Conservation (phyloP, 1,139 yeast species). For the Debaryomyces psychrophilus region DNA sequence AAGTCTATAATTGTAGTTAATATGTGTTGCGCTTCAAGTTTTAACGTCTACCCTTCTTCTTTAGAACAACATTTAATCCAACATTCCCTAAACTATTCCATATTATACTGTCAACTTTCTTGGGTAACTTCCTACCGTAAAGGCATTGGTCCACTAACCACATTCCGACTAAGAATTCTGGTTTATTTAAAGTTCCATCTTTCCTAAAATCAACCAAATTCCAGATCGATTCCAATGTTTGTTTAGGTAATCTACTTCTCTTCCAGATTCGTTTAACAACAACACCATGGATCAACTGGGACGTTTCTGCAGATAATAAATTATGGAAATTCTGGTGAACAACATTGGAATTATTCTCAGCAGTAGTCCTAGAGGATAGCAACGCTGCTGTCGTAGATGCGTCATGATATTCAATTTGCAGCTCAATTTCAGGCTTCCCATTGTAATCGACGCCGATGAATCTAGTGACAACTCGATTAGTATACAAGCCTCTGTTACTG, state of each 20-base stretch:
- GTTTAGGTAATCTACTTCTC: conserved; percentile 70
- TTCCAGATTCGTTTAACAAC: conserved; percentile 82
- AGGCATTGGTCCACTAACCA: conserved; percentile 95
- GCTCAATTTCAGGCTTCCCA: conserved; percentile 14
- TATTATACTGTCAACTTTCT: conserved; percentile 54
- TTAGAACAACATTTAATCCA: conserved; percentile 44
- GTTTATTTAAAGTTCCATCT: conserved; percentile 78
- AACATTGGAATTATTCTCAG: conserved; percentile 18
- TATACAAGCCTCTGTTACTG: conserved; percentile 72
- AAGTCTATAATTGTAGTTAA: conserved; percentile 3
- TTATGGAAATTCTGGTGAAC: conserved; percentile 37
- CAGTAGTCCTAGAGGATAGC: conserved; percentile 30
- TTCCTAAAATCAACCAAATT: conserved; percentile 72
- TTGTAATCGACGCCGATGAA: conserved; percentile 39
- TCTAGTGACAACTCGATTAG: conserved; percentile 44
- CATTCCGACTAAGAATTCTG: conserved; percentile 89
- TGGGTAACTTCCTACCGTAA: conserved; percentile 90
- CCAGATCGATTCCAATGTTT: conserved; percentile 71
- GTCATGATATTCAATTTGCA: conserved; percentile 15
- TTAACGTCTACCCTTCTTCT: conserved; percentile 32
- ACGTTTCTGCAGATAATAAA: conserved; percentile 32
- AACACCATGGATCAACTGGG: conserved; percentile 58
- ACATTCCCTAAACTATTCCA: conserved; percentile 68
- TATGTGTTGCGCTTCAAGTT: neutral
- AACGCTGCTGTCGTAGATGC: conserved; percentile 12